Evolutionary conservation across 306 rosid species (phyloP), one percentile per base, ranked within the genome.

Genomic region (Quercus variabilis): DNA sequence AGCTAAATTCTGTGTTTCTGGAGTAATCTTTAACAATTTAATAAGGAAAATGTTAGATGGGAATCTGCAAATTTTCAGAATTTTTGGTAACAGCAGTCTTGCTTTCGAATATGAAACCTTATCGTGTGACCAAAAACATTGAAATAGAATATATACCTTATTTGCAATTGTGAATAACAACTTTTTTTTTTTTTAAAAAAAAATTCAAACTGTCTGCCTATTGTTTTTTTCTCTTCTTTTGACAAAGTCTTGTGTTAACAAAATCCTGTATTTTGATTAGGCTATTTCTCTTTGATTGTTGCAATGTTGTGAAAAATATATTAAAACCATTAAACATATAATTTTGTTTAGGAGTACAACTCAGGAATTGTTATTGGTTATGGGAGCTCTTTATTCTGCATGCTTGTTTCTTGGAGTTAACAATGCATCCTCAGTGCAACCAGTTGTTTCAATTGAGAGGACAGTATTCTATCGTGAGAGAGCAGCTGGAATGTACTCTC

Each of bases 401-500:
- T 86, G 92, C 79, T 71, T 94, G 83, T 94, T 92, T 86, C 91
- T 94, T 71, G 98, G 98, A 30, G 88, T 92, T 76, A 94, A 90
- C 68, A 94, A 94, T 51, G 73, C 98, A 75, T 88, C 98, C 75
- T 90, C 97, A 33, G 98, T 94, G 35, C 98, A 94, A 74, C 98
- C 98, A 23, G 82, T 94, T 80, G 90, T 94, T 88, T 94, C 98
- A 25, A 94, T 94, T 74, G 98, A 90, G 87, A 94, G 98, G 83
- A 88, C 97, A 18, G 98, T 94, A 10, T 94, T 94, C 73, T 94
- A 92, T 69, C 85, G 98, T 26, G 98, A 94, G 84, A 92, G 77
- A 83, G 96, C 98, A 55, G 94, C 97, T 43, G 96, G 96, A 85
- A 92, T 92, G 98, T 94, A 89, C 80, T 90, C 97, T 81, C 94